phyloP scores from a whole-genome alignment of 495 filamentous ascomycete genomes.

The Penicillium dipodomyicola region DNA sequence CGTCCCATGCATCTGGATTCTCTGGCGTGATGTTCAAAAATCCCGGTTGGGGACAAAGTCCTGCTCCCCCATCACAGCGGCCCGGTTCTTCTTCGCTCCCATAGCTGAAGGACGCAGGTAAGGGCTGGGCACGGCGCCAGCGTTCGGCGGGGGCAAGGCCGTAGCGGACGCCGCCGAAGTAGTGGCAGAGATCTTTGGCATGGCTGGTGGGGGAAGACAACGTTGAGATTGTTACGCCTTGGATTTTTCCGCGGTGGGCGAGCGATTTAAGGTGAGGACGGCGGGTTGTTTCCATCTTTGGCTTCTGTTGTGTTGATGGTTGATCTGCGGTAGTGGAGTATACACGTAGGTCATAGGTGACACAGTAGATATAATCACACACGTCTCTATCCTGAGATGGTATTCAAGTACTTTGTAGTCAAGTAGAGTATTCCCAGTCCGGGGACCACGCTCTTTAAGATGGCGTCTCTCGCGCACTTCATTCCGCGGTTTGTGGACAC shows the following conservation, averaged over 20 bases:
- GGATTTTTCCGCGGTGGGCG: slow-evolving; percentile 35
- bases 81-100: slow-evolving; percentile 34
- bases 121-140: slow-evolving; percentile 36
- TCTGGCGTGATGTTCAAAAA: slow-evolving; percentile 24
- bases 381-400: not conserved
- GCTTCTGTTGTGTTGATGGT: not conserved
- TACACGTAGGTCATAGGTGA: not conserved
- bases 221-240: slow-evolving; percentile 35
- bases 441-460: not conserved
- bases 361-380: not conserved
- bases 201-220: not conserved
- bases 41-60: slow-evolving; percentile 39
- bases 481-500: slow-evolving; percentile 16
- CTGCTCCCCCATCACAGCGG: slow-evolving; percentile 28
- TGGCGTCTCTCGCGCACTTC: not conserved
- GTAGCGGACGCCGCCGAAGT: slow-evolving; percentile 46
- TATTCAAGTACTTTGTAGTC: not conserved
- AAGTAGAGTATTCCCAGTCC: not conserved
- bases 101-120: slow-evolving; percentile 37
- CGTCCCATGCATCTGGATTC: slow-evolving; percentile 27
- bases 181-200: slow-evolving; percentile 35
- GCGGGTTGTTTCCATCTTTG: slow-evolving; percentile 31
- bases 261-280: slow-evolving; percentile 32
- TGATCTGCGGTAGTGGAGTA: not conserved
- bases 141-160: slow-evolving; percentile 36